These are phyloP conservation scores for Saprolegnia diclina DNA, from an alignment of 352 stramenopile genomes.

Conservation along the genomic window DNA sequence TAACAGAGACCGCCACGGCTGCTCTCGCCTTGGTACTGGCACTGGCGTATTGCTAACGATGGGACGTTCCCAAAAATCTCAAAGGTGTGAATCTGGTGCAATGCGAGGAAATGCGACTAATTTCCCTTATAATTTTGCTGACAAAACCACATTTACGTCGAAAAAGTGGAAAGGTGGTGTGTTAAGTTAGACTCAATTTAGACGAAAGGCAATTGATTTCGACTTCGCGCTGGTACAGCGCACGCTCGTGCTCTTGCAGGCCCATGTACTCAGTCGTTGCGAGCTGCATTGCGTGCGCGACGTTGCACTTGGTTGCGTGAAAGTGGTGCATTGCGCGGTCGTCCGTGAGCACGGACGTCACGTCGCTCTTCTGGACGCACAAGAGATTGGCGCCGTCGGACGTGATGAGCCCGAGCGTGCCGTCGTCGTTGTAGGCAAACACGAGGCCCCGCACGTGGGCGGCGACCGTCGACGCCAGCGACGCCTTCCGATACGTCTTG, in stretches of 20 bases:
- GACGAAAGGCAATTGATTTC: slow-evolving; percentile 26
- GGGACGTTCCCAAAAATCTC: no score
- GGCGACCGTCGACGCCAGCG: slow-evolving; percentile 27
- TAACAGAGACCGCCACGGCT: no score
- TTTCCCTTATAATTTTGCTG: no score
- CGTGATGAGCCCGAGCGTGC: slow-evolving; percentile 49
- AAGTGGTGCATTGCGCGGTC: slow-evolving; percentile 63
- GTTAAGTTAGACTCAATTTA: slow-evolving; percentile 7
- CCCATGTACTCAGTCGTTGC: slow-evolving; percentile 46
- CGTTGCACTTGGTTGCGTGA: slow-evolving; percentile 66
- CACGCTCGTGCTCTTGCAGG: slow-evolving; percentile 48
- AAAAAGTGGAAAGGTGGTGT: neutral
- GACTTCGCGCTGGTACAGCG: slow-evolving; percentile 59
- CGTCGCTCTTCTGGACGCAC: slow-evolving; percentile 45
- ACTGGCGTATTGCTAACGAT: no score
- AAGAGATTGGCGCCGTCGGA: slow-evolving; percentile 47
- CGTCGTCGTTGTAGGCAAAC: slow-evolving; percentile 37
- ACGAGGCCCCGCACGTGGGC: slow-evolving; percentile 65
- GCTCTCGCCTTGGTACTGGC: no score
- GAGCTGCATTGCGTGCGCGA: slow-evolving; percentile 47
- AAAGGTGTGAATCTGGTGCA: no score
- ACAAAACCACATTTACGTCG: no score
- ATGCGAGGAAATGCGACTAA: no score
- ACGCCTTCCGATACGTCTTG: slow-evolving; percentile 41
- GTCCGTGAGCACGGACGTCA: slow-evolving; percentile 60